phyloP scores from a whole-genome alignment of 768 basidiomycete species.

The Agrocybe praecox region DNA sequence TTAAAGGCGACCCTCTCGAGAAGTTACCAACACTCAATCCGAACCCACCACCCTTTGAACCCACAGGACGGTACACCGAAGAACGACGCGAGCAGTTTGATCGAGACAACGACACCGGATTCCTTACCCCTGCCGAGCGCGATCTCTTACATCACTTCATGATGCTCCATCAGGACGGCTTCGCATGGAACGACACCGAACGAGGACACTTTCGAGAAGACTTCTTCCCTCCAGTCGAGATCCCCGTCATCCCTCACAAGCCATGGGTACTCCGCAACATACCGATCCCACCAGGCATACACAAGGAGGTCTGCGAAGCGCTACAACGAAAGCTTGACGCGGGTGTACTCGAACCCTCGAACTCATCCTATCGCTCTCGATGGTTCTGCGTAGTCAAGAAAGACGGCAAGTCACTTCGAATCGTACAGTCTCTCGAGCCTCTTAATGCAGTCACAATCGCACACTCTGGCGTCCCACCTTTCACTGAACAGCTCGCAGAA shows the following conservation, averaged over 20 bases:
- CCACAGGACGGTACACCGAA: slow-evolving; percentile 5
- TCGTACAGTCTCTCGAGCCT: slow-evolving; percentile 39
- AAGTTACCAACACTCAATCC: slow-evolving; percentile 1
- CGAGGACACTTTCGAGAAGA: no score
- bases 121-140: slow-evolving; percentile 12
- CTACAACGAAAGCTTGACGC: slow-evolving; percentile 36
- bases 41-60: slow-evolving; percentile 1
- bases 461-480: slow-evolving; percentile 36
- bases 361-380: slow-evolving; percentile 25
- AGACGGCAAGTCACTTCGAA: slow-evolving; percentile 28
- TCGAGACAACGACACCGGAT: not conserved
- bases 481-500: slow-evolving; percentile 29
- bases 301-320: slow-evolving; percentile 29
- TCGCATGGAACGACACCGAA: no score
- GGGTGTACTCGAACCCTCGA: slow-evolving; percentile 40
- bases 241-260: slow-evolving; percentile 33
- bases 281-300: slow-evolving; percentile 32
- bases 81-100: slow-evolving; percentile 2
- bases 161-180: slow-evolving; percentile 20
- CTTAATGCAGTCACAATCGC: slow-evolving; percentile 39
- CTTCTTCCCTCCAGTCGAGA: slow-evolving; percentile 12
- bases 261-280: slow-evolving; percentile 30
- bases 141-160: slow-evolving; percentile 29
- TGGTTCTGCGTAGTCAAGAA: slow-evolving; percentile 37
- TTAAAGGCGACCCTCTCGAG: slow-evolving; percentile 10